A percentile compares a stretch with the other conserved stretches of the same genome.
These are phyloP conservation scores for Trametopsis cervina DNA, from an alignment of 768 basidiomycete genomes.

Conservation along the genomic window DNA sequence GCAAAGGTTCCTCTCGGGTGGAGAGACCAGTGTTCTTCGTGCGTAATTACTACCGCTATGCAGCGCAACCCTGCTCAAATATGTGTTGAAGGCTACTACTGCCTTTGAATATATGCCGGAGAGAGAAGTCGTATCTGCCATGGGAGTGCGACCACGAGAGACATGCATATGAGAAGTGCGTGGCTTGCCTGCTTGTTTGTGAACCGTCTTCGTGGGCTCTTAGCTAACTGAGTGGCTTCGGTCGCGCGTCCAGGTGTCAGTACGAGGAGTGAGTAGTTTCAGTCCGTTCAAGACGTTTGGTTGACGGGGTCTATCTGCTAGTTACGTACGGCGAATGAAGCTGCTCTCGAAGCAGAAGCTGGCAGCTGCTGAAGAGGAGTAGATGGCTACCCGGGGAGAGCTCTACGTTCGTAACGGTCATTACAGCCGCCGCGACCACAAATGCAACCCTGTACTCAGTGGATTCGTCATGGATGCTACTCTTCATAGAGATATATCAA, in stretches of 20 bases:
- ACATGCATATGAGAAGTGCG: constrained; percentile 80
- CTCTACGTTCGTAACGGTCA: too few relatives aligned
- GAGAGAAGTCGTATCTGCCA: constrained; percentile 69
- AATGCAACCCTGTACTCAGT: too few relatives aligned
- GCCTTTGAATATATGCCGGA: constrained; percentile 83
- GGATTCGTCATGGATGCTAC: too few relatives aligned
- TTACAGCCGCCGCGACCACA: too few relatives aligned
- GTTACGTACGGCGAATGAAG: constrained; percentile 87
- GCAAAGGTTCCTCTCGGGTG: constrained; percentile 72
- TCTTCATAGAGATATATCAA: too few relatives aligned
- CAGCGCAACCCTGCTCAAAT: neutral
- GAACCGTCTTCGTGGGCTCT: neutral
- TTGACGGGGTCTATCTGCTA: constrained; percentile 30
- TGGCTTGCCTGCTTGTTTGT: constrained; percentile 9
- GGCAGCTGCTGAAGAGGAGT: constrained; percentile 30
- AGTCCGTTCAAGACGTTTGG: too few relatives aligned
- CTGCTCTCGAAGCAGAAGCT: constrained; percentile 67
- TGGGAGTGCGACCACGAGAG: constrained; percentile 93
- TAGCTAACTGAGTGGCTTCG: neutral
- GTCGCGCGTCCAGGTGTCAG: constrained; percentile 76
- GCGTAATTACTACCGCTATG: constrained; percentile 36
- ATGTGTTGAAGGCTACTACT: constrained; percentile 60
- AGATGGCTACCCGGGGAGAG: too few relatives aligned
- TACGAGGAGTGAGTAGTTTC: constrained; percentile 85
- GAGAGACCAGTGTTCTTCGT: constrained; percentile 92